Base-by-base conservation (phyloP, 768 basidiomycete species). In the Kwoniella europaea region DNA sequence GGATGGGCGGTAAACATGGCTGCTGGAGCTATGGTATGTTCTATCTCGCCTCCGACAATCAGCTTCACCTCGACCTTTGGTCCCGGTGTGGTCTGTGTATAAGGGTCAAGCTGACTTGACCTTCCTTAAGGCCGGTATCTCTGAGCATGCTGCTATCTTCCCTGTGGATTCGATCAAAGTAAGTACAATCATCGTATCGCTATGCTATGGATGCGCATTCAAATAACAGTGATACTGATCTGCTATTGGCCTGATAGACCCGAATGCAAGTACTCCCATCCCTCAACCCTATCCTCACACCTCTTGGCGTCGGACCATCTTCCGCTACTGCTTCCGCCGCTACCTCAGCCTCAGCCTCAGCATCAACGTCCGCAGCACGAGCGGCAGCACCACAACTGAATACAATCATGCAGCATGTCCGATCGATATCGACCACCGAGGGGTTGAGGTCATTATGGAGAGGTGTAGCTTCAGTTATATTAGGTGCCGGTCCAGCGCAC, bases 131-230 rank as follows among this genome's bases (percentile, higher is more conserved):
- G 97, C 97, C 77, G 97, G 97, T 71, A 98, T 99, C 77, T 94
- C 95, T 65, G 97, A 99, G 84, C 97, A 99, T 85, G 92, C 94
- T 41, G 94, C 97, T 82, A 98, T 99, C 91, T 99, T 92, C 83
- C 97, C 97, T 5, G 86, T 98, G 73, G 97, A 99, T 86, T 96
- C 93, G 80, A 98, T 99, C 83, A 99, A 99, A 88, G 97, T 92
- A 68, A 70, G 90, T 85, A 12, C 16, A 4, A 18, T 35, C 5
- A 16, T 65, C 20, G n/a, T 10, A 16, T 56, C 20, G 16, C 24
- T 6, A 61, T 22, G 43, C 18, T 44, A 52, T 43, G 41, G 22
- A 20, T 24, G 27, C 27, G 29, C 5, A 29, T 29, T 4, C 5
- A 2, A 29, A 29, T 29, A 29, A 44, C 60, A 43, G 16, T 42